Base-by-base conservation (phyloP, 306 rosid species). In the Fragaria ananassa region DNA sequence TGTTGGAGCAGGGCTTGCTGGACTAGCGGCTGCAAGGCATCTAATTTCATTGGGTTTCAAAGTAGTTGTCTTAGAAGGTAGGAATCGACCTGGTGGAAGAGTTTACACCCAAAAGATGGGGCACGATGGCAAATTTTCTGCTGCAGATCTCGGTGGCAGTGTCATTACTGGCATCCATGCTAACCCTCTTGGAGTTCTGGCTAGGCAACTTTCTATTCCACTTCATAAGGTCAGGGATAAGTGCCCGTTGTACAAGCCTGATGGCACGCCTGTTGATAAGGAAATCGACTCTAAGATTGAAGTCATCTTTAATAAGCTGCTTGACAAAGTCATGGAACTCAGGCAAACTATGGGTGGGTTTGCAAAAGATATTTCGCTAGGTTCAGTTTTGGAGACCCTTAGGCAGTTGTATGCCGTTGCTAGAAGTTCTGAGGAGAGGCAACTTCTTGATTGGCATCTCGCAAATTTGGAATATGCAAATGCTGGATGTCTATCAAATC, bases 131-230 rank as follows among this genome's bases (percentile, higher is more conserved):
- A 89, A 83, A 4, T 90, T 86, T 80, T 83, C 93, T 54, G 93
- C 92, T 0, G 50, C 90, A 39, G 98, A 95, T 82, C 89, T 95
- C 47, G 97, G 97, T 54, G 97, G 98, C 44, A 92, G 97, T 78
- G 92, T 95, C 71, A 92, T 95, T 49, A 95, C 97, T 39, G 98
- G 98, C 21, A 89, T 92, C 78, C 93, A 95, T 81, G 98, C 97
- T 49, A 95, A 95, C 68, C 98, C 98, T 70, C 91, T 95, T 45
- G 98, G 93, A 71, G 98, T 95, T 82, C 68, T 95, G 67, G 98
- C 97, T 25, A 89, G 98, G 47, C 98, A 92, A 70, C 98, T 95
- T 78, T 89, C 96, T 25, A 84, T 90, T 84, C 97, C 97, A 0
- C 97, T 95, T 72, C 98, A 92, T 85, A 95, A 95, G 87, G 91